A percentile compares a stretch with the other conserved stretches of the same genome.
Evolutionary conservation across 768 basidiomycete species (phyloP).

Genomic region (Lenzites betulinus): DNA sequence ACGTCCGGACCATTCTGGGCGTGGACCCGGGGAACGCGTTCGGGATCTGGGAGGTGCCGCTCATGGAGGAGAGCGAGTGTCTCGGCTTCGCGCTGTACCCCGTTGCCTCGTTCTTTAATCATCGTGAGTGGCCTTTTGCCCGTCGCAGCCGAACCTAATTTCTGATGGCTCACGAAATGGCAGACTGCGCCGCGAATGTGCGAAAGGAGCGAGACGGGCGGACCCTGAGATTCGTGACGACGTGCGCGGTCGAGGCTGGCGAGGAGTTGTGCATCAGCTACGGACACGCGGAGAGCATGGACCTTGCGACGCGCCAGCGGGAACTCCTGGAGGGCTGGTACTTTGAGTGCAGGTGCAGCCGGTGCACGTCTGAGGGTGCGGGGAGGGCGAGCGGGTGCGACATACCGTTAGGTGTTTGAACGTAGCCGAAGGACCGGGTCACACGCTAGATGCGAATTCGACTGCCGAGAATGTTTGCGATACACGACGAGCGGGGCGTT

Average conservation of each 20-base stretch:
- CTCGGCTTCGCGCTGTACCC: slow-evolving; percentile 65
- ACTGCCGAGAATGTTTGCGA: not conserved
- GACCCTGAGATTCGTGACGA: slow-evolving; percentile 49
- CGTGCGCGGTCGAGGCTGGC: slow-evolving; percentile 43
- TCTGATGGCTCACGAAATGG: not conserved
- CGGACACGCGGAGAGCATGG: slow-evolving; percentile 41
- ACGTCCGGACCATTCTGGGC: slow-evolving; percentile 53
- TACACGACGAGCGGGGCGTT: not conserved
- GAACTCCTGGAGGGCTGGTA: slow-evolving; percentile 56
- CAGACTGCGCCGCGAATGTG: slow-evolving; percentile 58
- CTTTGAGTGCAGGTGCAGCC: slow-evolving; percentile 52
- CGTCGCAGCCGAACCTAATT: not conserved
- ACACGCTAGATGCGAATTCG: not conserved
- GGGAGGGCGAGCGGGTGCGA: not conserved
- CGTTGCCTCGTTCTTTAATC: slow-evolving; percentile 68
- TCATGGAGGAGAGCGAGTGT: slow-evolving; percentile 48
- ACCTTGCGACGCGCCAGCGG: slow-evolving; percentile 36
- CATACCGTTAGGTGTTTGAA: not conserved
- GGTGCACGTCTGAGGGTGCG: slow-evolving; percentile 38
- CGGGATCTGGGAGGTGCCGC: slow-evolving; percentile 62
- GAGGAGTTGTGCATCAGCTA: slow-evolving; percentile 66
- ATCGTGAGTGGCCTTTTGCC: slow-evolving; percentile 42
- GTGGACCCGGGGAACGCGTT: slow-evolving; percentile 70
- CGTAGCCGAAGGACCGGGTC: not conserved
- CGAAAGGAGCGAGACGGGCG: slow-evolving; percentile 47